A percentile compares a stretch with the other conserved stretches of the same genome.
Conservation (phyloP, 768 basidiomycete species). For the Lactarius hatsudake region DNA sequence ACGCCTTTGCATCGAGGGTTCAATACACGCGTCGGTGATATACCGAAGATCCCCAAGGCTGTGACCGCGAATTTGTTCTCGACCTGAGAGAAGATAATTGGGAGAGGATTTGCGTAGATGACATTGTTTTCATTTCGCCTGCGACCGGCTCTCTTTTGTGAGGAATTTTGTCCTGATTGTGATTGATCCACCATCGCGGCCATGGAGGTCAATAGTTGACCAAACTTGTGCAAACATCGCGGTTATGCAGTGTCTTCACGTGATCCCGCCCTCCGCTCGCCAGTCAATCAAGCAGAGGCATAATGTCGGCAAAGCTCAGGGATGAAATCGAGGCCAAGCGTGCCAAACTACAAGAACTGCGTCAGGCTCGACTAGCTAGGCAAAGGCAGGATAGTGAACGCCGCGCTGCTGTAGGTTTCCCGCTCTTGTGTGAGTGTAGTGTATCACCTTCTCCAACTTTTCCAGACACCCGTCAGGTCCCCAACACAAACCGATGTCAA, state of each 20-base stretch:
- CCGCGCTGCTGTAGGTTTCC: conserved; percentile 39
- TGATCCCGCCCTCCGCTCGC: not conserved
- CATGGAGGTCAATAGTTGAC: conserved; percentile 34
- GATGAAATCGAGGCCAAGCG: conserved; percentile 91
- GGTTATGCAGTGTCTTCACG: conserved; percentile 14
- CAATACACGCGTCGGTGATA: conserved; percentile 55
- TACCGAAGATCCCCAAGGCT: conserved; percentile 43
- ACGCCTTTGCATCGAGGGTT: conserved; percentile 75
- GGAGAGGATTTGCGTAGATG: conserved; percentile 71
- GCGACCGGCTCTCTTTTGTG: conserved; percentile 47
- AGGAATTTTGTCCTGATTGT: conserved; percentile 8
- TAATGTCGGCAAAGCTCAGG: conserved; percentile 65
- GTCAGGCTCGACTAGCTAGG: conserved; percentile 71
- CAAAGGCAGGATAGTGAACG: conserved; percentile 55
- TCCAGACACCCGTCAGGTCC: conserved; percentile 31
- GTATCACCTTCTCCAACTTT: not conserved
- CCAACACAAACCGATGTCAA: conserved; percentile 58
- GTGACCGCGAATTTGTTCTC: conserved; percentile 42
- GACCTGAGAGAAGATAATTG: conserved; percentile 48
- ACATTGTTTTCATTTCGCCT: conserved; percentile 61
- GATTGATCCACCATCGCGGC: conserved; percentile 33
- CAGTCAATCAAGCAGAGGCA: not conserved
- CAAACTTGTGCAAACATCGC: conserved; percentile 30
- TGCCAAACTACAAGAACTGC: conserved; percentile 80
- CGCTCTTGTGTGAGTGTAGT: conserved; percentile 30